Evolutionary conservation across 805 yeast species (phyloP), one percentile per base, ranked within the genome.

Genomic region (Lachancea fermentati): DNA sequence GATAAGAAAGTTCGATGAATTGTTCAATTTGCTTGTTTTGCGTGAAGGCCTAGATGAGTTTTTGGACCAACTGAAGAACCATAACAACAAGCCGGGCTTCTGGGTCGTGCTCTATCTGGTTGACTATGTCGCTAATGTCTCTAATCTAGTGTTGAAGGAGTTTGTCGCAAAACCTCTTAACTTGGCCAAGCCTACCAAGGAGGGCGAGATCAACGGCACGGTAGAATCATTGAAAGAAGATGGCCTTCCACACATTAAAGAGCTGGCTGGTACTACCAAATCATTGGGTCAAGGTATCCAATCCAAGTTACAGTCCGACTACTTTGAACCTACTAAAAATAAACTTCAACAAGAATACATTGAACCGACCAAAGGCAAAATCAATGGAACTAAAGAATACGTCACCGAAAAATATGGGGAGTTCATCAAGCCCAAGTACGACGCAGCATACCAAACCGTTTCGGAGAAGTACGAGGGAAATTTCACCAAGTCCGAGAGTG

Each of bases 11-110:
- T 4, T 52, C 24, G 65, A 60, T 36, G 53, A 51, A 33, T 22
- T 56, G 19, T 37, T 59, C 34, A 56, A 58, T 25, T 18, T 51
- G 6, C 37, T 59, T 19, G 43, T 59, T n/a, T 41, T 60, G 32
- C 49, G 57, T 18, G 62, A 58, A 39, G 64, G 64, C 39, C 35
- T 60, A 5, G 57, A 57, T 44, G 50, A 46, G 30, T 49, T 59
- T 24, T 7, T 51, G 15, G 34, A 37, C n/a, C 43, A 47, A 22
- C 51, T 43, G 34, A 34, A 37, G 9, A 30, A 32, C 9, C 58
- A 58, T 29, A 37, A 41, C 30, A 41, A 47, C 32, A 48, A 41
- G 30, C 41, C 52, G 2, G 64, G 63, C 3, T 17, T 55, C 6
- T 60, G 65, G 65, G 32, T 57, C 13, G 29, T 49, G 17, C 52